A percentile compares a stretch with the other conserved stretches of the same genome.
These are phyloP conservation scores for Nadsonia commutata DNA, from an alignment of 1,139 yeast genomes.

Conservation along the genomic window DNA sequence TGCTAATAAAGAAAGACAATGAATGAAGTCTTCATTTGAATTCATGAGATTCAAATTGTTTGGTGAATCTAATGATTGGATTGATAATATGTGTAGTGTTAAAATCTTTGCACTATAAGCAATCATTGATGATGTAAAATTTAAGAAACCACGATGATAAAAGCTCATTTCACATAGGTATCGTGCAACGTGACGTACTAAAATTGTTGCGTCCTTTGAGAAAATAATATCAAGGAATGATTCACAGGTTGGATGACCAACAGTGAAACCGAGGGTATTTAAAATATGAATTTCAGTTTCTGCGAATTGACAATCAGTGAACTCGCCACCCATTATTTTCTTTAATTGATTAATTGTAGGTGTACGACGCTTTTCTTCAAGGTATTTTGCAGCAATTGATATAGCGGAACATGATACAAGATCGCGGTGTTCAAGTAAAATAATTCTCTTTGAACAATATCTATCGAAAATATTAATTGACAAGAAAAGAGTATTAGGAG, in stretches of 20 bases:
- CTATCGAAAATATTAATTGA: constrained; percentile 77
- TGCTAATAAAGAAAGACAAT: constrained; percentile 21
- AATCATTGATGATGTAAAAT: constrained; percentile 45
- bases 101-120: constrained; percentile 58
- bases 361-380: constrained; percentile 76
- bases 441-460: constrained; percentile 83
- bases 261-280: constrained; percentile 70
- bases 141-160: constrained; percentile 54
- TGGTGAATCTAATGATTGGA: constrained; percentile 19
- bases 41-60: not conserved
- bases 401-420: constrained; percentile 85
- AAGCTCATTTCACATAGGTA: constrained; percentile 67
- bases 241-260: constrained; percentile 41
- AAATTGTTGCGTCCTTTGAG: constrained; percentile 13
- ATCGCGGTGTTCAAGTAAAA: constrained; percentile 83
- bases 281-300: constrained; percentile 93
- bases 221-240: constrained; percentile 20
- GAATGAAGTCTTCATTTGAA: constrained; percentile 6
- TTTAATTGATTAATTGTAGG: constrained; percentile 70
- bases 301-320: constrained; percentile 81
- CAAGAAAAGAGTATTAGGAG: constrained; percentile 68
- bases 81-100: constrained; percentile 39
- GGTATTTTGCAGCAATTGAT: constrained; percentile 95
- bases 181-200: constrained; percentile 29
- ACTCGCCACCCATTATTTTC: constrained; percentile 70